Base-by-base conservation (phyloP, 2,329 filamentous ascomycete genomes). In the Kalmusia sp. region DNA sequence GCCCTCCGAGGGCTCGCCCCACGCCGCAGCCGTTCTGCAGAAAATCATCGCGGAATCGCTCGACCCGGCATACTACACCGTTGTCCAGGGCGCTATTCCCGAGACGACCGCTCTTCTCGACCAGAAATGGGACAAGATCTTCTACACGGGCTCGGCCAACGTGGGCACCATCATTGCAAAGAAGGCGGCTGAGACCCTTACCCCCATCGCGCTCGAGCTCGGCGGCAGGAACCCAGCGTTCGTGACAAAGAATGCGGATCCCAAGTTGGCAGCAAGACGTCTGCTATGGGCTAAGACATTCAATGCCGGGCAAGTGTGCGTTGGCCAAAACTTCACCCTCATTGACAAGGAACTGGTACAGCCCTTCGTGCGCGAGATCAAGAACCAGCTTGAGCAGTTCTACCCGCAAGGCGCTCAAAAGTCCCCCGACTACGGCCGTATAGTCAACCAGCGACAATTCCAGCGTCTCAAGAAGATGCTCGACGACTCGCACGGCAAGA, bases 41-140 rank as follows among this genome's bases (percentile, higher is more conserved):
- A 88, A 90, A 76, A 84, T 98, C 62, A 76, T 97, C 43, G 84
- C 89, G 68, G 82, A 85, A 34, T 84, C 84, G 33, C 86, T 99
- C 48, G 95, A 98, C 71, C 84, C 86, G 1, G 84, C 86, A 14
- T 88, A 87, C 63, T 97, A 92, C 76, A 79, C 81, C 30, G 84
- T 92, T 53, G 81, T 97, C 62, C 95, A 97, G 72, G 95, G 95
- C 55, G 87, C 80, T 24, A 77, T 96, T 17, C 82, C 88, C 11
- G 92, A 96, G 80, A 92, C 90, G 3, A 91, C 90, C 39, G 87
- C 87, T 11, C 79, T 98, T 38, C 83, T 99, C 28, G 86, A 93
- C 52, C 86, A 92, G 79, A 93, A 93, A 75, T 99, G 93, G 89
- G 93, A 96, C 79, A 98, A 97, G 84, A 96, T 99, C 68, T 93